Conservation (phyloP, 2,329 filamentous ascomycete species). For the Aspergillus clavatus region DNA sequence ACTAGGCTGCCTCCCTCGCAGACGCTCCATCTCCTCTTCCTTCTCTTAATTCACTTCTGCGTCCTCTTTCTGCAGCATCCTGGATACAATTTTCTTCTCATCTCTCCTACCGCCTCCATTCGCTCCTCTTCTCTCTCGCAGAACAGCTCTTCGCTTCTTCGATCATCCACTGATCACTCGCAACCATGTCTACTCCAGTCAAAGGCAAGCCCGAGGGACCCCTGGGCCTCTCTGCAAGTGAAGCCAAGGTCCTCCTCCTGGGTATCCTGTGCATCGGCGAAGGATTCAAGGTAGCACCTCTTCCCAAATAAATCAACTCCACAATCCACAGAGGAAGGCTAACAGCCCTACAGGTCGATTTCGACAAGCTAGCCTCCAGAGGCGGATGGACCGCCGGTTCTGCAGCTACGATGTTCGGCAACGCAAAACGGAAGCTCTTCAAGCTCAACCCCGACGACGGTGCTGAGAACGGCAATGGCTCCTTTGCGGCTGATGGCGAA, state of each 20-base stretch:
- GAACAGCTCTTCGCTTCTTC: not conserved
- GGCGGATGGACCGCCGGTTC: constrained; percentile 32
- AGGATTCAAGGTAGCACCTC: constrained; percentile 12
- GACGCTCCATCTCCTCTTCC: constrained; percentile 3
- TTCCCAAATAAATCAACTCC: not conserved
- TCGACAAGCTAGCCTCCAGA: constrained; percentile 31
- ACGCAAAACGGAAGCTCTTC: constrained; percentile 36
- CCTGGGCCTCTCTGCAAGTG: constrained; percentile 12
- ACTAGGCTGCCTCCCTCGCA: not conserved
- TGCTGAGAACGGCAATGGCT: not conserved
- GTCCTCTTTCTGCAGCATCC: not conserved
- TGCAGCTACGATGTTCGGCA: constrained; percentile 33
- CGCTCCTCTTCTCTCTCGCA: not conserved
- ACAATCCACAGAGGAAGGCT: too few species aligned
- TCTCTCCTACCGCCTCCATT: constrained; percentile 2
- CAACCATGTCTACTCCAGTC: constrained; percentile 11
- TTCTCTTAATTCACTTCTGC: constrained; percentile 3
- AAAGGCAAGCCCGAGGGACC: constrained; percentile 14
- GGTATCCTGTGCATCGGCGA: constrained; percentile 13
- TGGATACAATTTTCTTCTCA: not conserved
- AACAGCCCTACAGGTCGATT: constrained; percentile 32
- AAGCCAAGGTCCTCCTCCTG: constrained; percentile 19
- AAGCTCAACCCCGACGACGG: constrained; percentile 3
- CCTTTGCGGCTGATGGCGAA: not conserved
- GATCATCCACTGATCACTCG: not conserved